A percentile compares a stretch with the other conserved stretches of the same genome.
These are phyloP conservation scores for Azolla pinnata DNA, from an alignment of 75 land plant species.

Conservation along the genomic window DNA sequence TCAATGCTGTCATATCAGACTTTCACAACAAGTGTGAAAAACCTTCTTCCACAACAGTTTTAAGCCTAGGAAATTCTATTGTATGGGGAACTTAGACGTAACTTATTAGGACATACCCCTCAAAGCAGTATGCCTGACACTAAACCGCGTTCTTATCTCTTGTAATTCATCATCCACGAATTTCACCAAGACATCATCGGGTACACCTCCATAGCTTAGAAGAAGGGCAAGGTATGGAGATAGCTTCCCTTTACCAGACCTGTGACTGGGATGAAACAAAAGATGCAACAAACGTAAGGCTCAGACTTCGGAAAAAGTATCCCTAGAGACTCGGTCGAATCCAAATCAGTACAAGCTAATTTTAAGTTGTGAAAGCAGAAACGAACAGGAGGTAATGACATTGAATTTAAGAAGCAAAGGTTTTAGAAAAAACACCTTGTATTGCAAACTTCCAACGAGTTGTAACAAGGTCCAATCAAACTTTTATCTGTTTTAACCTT, in stretches of 20 bases:
- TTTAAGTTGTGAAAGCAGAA: not conserved
- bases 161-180: constrained; percentile 36
- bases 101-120: constrained; percentile 11
- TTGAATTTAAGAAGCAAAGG: not conserved
- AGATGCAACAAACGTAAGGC: no score
- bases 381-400: not conserved
- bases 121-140: constrained; percentile 7
- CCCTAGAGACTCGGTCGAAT: no score
- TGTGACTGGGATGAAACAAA: constrained; percentile 41
- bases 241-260: constrained; percentile 36
- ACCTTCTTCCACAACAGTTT: not conserved
- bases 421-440: constrained; percentile 15
- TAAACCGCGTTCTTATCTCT: constrained; percentile 11
- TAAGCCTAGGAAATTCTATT: not conserved
- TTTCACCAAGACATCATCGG: constrained; percentile 40
- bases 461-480: not conserved
- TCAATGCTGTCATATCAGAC: constrained; percentile 2
- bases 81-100: not conserved
- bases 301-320: not conserved
- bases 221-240: constrained; percentile 53
- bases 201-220: constrained; percentile 64
- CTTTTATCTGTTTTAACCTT: constrained; percentile 17
- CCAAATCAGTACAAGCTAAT: not conserved
- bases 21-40: not conserved
- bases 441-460: constrained; percentile 24